Conservation (phyloP, 2,329 filamentous ascomycete genomes). For the Colletotrichum tropicicola region DNA sequence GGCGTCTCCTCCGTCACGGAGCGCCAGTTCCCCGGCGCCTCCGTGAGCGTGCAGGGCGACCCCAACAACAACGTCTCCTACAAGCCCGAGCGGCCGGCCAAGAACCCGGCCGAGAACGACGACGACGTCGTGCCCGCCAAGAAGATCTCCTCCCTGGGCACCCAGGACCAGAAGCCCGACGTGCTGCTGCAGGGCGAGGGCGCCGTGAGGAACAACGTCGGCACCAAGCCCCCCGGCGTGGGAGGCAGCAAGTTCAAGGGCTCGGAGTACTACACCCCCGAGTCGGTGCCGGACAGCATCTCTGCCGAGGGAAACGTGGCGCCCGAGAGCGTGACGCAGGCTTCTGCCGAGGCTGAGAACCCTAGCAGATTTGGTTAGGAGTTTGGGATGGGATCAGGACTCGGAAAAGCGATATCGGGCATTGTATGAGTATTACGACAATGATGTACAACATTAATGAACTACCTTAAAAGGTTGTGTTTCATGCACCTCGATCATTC, state of each 20-base stretch:
- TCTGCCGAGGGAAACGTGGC: conserved; percentile 47
- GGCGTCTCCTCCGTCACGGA: conserved; percentile 50
- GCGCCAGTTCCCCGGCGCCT: conserved; percentile 52
- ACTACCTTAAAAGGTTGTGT: neutral
- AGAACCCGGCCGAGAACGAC: conserved; percentile 44
- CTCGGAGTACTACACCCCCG: conserved; percentile 48
- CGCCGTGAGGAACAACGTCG: conserved; percentile 49
- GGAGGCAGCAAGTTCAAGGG: conserved; percentile 51
- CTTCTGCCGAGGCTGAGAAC: conserved; percentile 40
- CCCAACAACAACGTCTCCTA: conserved; percentile 55
- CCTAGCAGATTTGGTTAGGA: neutral
- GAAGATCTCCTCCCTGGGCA: conserved; percentile 25
- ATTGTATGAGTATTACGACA: conserved; percentile 11
- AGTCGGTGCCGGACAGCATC: conserved; percentile 50
- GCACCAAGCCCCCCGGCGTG: conserved; percentile 42
- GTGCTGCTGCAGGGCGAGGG: conserved; percentile 41
- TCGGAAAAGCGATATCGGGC: neutral
- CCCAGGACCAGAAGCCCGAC: conserved; percentile 20
- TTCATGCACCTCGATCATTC: too few species aligned
- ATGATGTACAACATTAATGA: conserved; percentile 16
- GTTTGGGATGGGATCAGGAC: neutral
- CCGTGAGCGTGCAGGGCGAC: conserved; percentile 51
- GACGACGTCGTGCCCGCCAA: conserved; percentile 42
- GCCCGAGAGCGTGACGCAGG: conserved; percentile 50
- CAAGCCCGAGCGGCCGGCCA: conserved; percentile 45